Evolutionary conservation across 805 yeast genomes (phyloP).

Genomic region (Blastobotrys chiropterorum): DNA sequence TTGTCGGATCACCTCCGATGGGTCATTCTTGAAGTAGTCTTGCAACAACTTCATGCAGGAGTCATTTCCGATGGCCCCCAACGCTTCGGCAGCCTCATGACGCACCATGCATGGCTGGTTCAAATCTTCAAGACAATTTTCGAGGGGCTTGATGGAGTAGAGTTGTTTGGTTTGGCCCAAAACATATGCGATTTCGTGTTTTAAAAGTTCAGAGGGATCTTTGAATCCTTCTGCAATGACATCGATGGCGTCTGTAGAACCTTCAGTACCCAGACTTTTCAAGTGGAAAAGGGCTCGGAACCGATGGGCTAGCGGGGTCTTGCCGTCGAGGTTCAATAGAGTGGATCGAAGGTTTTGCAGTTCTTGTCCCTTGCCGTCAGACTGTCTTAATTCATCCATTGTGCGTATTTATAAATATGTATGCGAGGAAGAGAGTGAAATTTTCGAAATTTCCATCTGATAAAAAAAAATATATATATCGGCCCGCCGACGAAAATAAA

Average conservation of each 20-base stretch:
- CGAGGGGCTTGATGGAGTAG: slow-evolving; percentile 67
- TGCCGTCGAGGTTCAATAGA: slow-evolving; percentile 40
- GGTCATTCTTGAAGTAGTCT: slow-evolving; percentile 64
- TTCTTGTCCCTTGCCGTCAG: slow-evolving; percentile 18
- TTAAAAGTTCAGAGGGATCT: slow-evolving; percentile 80
- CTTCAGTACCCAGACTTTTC: slow-evolving; percentile 79
- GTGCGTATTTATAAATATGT: not conserved
- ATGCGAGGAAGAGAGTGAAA: not conserved
- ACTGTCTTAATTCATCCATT: slow-evolving; percentile 23
- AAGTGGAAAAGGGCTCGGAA: slow-evolving; percentile 92
- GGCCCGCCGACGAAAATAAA: not conserved
- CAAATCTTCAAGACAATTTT: slow-evolving; percentile 58
- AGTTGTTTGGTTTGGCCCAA: slow-evolving; percentile 90
- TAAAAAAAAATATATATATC: not conserved
- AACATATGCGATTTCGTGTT: slow-evolving; percentile 97
- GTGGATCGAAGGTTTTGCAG: slow-evolving; percentile 21
- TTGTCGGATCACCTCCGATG: slow-evolving; percentile 82
- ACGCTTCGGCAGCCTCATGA: slow-evolving; percentile 98
- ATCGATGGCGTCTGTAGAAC: slow-evolving; percentile 57
- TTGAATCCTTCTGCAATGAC: slow-evolving; percentile 80
- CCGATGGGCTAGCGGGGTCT: slow-evolving; percentile 71
- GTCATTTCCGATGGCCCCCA: slow-evolving; percentile 88
- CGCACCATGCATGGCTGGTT: slow-evolving; percentile 87
- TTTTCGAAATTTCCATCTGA: not conserved
- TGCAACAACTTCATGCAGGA: slow-evolving; percentile 62